A percentile compares a stretch with the other conserved stretches of the same genome.
Evolutionary conservation across 352 stramenopile genomes (phyloP).

Genomic region (Phytophthora foliorum): DNA sequence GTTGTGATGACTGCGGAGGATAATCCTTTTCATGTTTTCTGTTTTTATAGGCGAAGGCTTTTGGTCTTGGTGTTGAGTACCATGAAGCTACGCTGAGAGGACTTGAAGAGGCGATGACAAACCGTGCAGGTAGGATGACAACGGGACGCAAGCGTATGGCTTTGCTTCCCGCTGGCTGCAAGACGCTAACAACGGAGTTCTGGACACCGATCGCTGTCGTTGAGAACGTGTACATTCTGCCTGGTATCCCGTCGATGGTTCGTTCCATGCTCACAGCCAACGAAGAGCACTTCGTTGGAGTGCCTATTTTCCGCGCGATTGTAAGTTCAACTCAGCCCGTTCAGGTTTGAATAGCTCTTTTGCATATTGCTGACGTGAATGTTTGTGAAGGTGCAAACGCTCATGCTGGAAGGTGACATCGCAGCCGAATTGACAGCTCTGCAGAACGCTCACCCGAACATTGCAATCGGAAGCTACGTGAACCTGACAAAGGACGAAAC

Average conservation of each 20-base stretch:
- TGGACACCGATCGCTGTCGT: conserved; percentile 85
- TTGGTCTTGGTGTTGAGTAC: conserved; percentile 70
- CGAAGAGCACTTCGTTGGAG: conserved; percentile 80
- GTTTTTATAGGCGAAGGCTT: conserved; percentile 69
- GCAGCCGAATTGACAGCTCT: conserved; percentile 68
- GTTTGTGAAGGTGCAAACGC: conserved; percentile 65
- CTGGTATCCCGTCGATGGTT: conserved; percentile 85
- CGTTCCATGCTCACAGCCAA: conserved; percentile 86
- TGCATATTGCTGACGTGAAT: conserved; percentile 23
- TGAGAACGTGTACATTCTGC: conserved; percentile 88
- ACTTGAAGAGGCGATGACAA: conserved; percentile 56
- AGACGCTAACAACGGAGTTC: conserved; percentile 58
- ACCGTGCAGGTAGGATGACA: conserved; percentile 57
- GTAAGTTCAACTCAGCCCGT: conserved; percentile 43
- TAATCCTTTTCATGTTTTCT: conserved; percentile 13
- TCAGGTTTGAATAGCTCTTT: neutral
- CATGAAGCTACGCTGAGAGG: conserved; percentile 73
- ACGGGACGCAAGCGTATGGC: conserved; percentile 82
- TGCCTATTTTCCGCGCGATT: conserved; percentile 80
- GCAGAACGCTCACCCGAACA: conserved; percentile 70
- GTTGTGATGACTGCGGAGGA: neutral
- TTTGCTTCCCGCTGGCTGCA: conserved; percentile 66
- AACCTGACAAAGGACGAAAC: conserved; percentile 79
- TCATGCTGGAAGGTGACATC: conserved; percentile 76
- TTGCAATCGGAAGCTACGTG: conserved; percentile 88